phyloP scores from a whole-genome alignment of 805 yeast genomes.

The Blastobotrys peoriensis region DNA sequence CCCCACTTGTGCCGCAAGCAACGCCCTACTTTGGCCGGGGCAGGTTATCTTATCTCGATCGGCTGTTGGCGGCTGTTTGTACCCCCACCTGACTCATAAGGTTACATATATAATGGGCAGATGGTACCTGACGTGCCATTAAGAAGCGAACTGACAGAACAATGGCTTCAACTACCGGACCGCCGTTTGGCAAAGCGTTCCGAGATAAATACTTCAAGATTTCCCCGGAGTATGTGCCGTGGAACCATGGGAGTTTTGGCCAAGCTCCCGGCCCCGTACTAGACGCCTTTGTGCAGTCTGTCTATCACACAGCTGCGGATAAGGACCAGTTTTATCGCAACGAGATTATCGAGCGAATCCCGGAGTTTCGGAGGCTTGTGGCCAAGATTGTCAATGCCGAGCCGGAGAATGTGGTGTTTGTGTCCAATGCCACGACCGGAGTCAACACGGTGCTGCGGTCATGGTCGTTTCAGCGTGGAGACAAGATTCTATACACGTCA shows the following conservation, averaged over 20 bases:
- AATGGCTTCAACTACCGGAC: too few relatives aligned
- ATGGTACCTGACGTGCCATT: too few relatives aligned
- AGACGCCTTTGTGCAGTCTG: constrained; percentile 31
- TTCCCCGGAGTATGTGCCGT: constrained; percentile 36
- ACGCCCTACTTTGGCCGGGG: too few relatives aligned
- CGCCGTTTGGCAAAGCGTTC: constrained; percentile 51
- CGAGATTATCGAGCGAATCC: constrained; percentile 28
- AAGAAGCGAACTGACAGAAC: too few relatives aligned
- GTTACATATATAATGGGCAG: too few relatives aligned
- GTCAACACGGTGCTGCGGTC: constrained; percentile 53
- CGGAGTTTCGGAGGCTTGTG: constrained; percentile 32
- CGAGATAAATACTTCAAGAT: constrained; percentile 44
- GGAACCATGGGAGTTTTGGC: constrained; percentile 66
- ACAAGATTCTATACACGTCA: constrained; percentile 43
- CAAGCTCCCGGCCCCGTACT: constrained; percentile 45
- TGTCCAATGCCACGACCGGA: constrained; percentile 56
- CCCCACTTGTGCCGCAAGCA: too few relatives aligned
- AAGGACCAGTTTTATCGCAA: constrained; percentile 44
- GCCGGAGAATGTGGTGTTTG: constrained; percentile 44
- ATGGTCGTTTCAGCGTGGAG: constrained; percentile 45
- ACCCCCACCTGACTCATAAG: too few relatives aligned
- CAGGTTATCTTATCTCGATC: too few relatives aligned
- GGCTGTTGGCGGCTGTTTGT: too few relatives aligned
- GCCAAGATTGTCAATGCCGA: constrained; percentile 45
- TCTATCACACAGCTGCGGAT: constrained; percentile 29